Base-by-base conservation (phyloP, 1,284 basidiomycete genomes). In the Acaromyces ingoldii region DNA sequence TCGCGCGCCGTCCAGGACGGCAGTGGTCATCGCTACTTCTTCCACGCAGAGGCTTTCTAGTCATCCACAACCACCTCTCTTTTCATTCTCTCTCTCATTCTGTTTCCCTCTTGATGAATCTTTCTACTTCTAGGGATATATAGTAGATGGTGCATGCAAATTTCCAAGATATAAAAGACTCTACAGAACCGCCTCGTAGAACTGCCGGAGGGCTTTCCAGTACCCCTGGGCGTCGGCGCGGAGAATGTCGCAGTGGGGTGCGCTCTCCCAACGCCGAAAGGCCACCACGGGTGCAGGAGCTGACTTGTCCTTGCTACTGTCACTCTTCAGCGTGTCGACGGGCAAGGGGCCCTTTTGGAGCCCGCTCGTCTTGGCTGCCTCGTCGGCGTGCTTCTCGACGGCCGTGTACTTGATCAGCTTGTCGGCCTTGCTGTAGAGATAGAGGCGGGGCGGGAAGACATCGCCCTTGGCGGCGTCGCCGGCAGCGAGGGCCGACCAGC, bases 391-490 rank as follows among this genome's bases (percentile, higher is more conserved):
- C 33, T 58, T 55, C 39, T 70, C 67, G 25, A 70, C 65, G 38
- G 46, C 58, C 7, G 52, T 48, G 51, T 55, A 68, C 7, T 63
- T 58, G 5, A 70, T 66, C 17, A 70, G 60, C 38, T 55, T 37
- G 38, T 70, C 67, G 24, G 59, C 55, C 34, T 59, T 62, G 41
- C 60, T 63, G 48, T 66, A 70, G 42, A 70, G 55, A 58, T 70
- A 70, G 48, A 67, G 57, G 19, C 67, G 45, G 10, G 67, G 67
- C 11, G 65, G 63, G 6, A 46, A 21, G 21, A 44, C 22, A 29
- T 25, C 19, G 11, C 31, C 31, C 13, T 29, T 25, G 9, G 29
- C 36, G 4, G 36, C 17, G 25, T 53, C 42, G 22, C 9, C 33
- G 1, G 29, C 33, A 36, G 15, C 4, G 46, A 7, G 11, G 17